Evolutionary conservation across 768 basidiomycete species (phyloP).

Genomic region (Terana coerulea): DNA sequence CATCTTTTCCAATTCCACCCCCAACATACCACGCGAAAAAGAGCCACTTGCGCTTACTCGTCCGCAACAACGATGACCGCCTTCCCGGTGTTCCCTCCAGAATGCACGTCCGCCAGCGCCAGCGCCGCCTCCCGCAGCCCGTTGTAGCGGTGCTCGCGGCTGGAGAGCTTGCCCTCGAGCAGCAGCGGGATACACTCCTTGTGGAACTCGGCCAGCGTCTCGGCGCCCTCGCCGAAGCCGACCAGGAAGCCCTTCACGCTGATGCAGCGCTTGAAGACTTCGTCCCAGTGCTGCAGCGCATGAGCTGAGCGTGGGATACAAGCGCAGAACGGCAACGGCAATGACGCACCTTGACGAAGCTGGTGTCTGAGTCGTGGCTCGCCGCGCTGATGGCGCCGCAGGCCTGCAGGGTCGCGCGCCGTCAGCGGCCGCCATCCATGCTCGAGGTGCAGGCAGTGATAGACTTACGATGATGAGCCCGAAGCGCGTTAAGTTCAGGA

Average conservation of each 20-base stretch:
- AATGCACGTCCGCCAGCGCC: background rate
- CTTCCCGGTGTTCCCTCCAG: constrained; percentile 1
- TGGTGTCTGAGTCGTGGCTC: constrained; percentile 5
- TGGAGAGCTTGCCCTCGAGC: constrained; percentile 1
- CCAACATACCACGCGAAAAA: no score
- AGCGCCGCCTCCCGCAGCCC: background rate
- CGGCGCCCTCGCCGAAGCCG: background rate
- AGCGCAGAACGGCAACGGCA: background rate
- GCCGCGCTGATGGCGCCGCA: constrained; percentile 13
- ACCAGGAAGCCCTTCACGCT: constrained; percentile 5
- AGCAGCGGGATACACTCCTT: background rate
- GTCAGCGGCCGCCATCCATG: background rate
- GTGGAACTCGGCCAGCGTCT: background rate
- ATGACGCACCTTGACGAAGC: constrained; percentile 8
- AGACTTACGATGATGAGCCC: constrained; percentile 9
- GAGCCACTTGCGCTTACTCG: no score
- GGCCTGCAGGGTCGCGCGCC: background rate
- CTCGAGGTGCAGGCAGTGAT: no score
- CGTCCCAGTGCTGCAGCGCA: background rate
- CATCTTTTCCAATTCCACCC: no score
- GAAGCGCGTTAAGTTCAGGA: background rate
- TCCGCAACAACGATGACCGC: constrained; percentile 6
- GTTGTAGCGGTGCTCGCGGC: background rate
- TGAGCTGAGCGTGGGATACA: no score
- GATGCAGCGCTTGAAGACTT: constrained; percentile 6